These are phyloP conservation scores for Solanum corneliomulleri DNA, from an alignment of 257 asterid species.

Conservation along the genomic window DNA sequence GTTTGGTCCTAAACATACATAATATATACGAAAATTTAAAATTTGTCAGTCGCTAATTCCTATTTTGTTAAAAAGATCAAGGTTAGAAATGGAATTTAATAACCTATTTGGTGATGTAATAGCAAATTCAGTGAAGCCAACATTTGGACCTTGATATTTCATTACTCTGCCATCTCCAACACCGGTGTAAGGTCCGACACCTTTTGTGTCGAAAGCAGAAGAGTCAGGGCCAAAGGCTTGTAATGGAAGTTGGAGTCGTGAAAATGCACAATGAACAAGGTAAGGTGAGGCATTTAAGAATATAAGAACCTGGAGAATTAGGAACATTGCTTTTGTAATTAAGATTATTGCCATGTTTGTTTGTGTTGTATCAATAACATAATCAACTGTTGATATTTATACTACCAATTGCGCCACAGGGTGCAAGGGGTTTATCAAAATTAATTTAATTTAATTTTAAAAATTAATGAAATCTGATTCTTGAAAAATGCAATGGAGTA, in stretches of 20 bases:
- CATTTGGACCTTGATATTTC: constrained; percentile 9
- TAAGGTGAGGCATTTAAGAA: neutral
- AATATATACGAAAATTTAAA: neutral
- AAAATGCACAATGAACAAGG: neutral
- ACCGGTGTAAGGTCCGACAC: constrained; percentile 28
- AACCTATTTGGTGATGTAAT: neutral
- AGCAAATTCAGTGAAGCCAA: neutral
- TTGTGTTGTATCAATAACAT: neutral
- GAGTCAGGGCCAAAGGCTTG: constrained; percentile 30
- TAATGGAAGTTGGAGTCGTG: neutral
- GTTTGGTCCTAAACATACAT: neutral
- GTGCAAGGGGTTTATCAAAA: too few relatives aligned
- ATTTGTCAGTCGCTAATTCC: neutral
- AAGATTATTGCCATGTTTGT: neutral
- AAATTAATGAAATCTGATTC: too few relatives aligned
- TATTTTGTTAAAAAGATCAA: neutral
- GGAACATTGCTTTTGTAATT: neutral
- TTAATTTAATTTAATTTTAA: too few relatives aligned
- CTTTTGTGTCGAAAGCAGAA: constrained; percentile 15
- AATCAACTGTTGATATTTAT: neutral
- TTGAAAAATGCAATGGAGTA: too few relatives aligned
- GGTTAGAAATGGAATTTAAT: neutral
- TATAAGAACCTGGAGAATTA: neutral
- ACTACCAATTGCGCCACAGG: neutral
- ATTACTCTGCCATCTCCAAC: constrained; percentile 44